These are phyloP conservation scores for Coemansia sp. DNA, from an alignment of 192 early-diverging fungal genomes.

Conservation along the genomic window DNA sequence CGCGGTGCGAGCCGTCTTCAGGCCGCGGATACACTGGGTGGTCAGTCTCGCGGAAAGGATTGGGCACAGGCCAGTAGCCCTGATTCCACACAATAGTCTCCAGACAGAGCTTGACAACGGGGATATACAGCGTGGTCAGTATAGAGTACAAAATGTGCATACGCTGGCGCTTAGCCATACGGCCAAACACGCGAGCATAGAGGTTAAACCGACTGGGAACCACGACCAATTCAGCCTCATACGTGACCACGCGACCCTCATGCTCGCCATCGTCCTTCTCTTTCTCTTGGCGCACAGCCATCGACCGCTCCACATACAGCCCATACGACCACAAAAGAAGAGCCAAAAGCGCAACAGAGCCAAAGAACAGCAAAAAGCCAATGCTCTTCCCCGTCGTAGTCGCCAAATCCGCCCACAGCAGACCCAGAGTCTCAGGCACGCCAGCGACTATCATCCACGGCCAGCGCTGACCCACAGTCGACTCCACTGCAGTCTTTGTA, in stretches of 20 bases:
- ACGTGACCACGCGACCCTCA: conserved; percentile 27
- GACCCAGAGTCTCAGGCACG: conserved; percentile 40
- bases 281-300: not conserved
- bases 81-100: conserved; percentile 58
- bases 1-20: conserved; percentile 19
- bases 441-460: conserved; percentile 46
- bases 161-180: conserved; percentile 38
- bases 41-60: conserved; percentile 51
- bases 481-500: conserved; percentile 30
- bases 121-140: conserved; percentile 58
- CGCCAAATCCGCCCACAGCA: conserved; percentile 54
- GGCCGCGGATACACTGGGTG: conserved; percentile 24
- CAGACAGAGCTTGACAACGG: conserved; percentile 52
- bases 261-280: not conserved
- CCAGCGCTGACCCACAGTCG: conserved; percentile 36
- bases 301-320: conserved; percentile 34
- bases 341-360: conserved; percentile 16
- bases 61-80: conserved; percentile 55
- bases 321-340: conserved; percentile 46
- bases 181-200: conserved; percentile 36
- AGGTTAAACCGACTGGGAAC: conserved; percentile 38
- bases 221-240: conserved; percentile 36
- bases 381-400: conserved; percentile 49
- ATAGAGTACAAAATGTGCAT: conserved; percentile 45
- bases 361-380: conserved; percentile 50